phyloP scores from a whole-genome alignment of 169 alveolate genomes.

The Plasmodium yoelii region DNA sequence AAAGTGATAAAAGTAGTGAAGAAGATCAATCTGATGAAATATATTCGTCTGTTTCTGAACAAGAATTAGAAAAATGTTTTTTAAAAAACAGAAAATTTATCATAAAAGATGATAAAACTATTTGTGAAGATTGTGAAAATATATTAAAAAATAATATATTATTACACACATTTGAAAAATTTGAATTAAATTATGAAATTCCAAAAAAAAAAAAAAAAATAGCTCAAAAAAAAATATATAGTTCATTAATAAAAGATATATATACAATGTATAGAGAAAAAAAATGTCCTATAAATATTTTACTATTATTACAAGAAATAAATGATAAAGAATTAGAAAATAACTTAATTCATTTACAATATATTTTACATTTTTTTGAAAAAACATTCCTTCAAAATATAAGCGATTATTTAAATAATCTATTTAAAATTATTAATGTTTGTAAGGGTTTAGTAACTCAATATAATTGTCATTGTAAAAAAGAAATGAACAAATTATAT shows the following conservation, averaged over 20 bases:
- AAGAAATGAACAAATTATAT: constrained; percentile 14
- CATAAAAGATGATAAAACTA: constrained; percentile 29
- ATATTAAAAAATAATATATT: constrained; percentile 24
- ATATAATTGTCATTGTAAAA: not conserved
- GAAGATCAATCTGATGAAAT: not conserved
- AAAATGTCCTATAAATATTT: constrained; percentile 53
- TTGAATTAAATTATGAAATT: constrained; percentile 59
- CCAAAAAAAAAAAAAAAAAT: constrained; percentile 38
- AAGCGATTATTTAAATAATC: constrained; percentile 53
- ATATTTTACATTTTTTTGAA: constrained; percentile 26
- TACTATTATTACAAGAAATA: constrained; percentile 47
- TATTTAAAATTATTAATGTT: constrained; percentile 19
- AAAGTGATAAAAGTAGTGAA: too few species aligned
- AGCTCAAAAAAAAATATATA: constrained; percentile 39
- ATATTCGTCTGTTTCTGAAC: constrained; percentile 5
- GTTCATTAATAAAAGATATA: constrained; percentile 38
- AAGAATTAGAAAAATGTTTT: constrained; percentile 18
- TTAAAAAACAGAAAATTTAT: constrained; percentile 30
- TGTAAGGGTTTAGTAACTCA: constrained; percentile 24
- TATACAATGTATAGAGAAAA: constrained; percentile 48
- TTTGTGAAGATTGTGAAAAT: constrained; percentile 25
- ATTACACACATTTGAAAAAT: constrained; percentile 39
- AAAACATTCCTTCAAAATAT: constrained; percentile 31
- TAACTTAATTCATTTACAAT: constrained; percentile 18
- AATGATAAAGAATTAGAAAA: constrained; percentile 51